Percentiles rank a stretch among this genome's conserved stretches.
Evolutionary conservation across 2,329 filamentous ascomycete species (phyloP).

Genomic region (Xylariaceae sp.): DNA sequence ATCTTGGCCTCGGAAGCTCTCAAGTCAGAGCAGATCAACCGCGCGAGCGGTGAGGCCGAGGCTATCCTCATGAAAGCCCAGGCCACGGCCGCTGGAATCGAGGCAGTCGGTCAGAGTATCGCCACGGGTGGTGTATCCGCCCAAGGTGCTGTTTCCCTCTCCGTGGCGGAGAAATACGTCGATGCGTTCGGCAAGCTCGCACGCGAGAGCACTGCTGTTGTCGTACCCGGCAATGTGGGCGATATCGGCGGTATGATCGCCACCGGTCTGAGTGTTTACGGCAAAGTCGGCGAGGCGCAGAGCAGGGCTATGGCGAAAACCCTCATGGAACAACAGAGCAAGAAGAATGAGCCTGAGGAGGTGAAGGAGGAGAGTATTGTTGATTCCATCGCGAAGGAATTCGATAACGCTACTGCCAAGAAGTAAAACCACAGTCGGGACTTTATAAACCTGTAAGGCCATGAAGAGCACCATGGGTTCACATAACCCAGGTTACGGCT

Average conservation of each 20-base stretch:
- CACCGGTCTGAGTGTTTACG: constrained; percentile 90
- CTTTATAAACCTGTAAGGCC: too few species aligned
- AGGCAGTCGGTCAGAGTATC: constrained; percentile 76
- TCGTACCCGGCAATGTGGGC: constrained; percentile 94
- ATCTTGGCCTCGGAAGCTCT: constrained; percentile 93
- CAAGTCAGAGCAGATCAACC: constrained; percentile 87
- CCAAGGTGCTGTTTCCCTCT: constrained; percentile 78
- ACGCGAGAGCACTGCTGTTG: constrained; percentile 90
- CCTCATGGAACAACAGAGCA: constrained; percentile 34
- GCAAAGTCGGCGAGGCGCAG: constrained; percentile 83
- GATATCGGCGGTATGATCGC: constrained; percentile 97
- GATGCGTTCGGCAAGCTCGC: constrained; percentile 90
- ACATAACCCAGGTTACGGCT: neutral
- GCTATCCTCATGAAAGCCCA: constrained; percentile 82
- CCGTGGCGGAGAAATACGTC: constrained; percentile 95
- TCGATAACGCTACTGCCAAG: constrained; percentile 28
- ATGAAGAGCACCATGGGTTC: neutral
- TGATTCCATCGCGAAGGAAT: constrained; percentile 31
- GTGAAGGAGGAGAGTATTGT: constrained; percentile 20
- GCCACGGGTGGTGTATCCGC: constrained; percentile 68
- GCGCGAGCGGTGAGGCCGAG: constrained; percentile 87
- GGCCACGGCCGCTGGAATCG: constrained; percentile 85
- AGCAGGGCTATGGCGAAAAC: constrained; percentile 61
- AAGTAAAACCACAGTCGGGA: constrained; percentile 9
- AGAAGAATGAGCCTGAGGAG: constrained; percentile 8